phyloP scores from a whole-genome alignment of 2,329 filamentous ascomycete species.

The Exophiala xenobiotica region DNA sequence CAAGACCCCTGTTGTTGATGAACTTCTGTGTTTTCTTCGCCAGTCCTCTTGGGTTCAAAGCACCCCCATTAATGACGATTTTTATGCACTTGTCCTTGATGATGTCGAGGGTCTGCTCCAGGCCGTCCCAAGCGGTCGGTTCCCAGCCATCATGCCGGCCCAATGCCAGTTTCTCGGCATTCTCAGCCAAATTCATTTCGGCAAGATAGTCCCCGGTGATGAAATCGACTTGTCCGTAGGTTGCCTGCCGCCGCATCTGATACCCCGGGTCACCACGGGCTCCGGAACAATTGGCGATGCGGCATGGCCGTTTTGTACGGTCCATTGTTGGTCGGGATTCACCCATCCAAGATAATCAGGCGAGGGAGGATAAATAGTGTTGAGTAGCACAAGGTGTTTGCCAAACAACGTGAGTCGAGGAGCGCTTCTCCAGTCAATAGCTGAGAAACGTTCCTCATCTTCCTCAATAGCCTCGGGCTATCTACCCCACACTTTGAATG shows the following conservation, averaged over 20 bases:
- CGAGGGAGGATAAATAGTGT: no score
- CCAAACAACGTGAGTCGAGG: no score
- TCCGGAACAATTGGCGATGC: conserved; percentile 39
- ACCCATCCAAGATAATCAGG: no score
- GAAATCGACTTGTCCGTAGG: conserved; percentile 46
- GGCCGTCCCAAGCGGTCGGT: conserved; percentile 50
- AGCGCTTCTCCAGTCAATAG: no score
- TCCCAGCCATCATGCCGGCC: conserved; percentile 47
- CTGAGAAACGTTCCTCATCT: no score
- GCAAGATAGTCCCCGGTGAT: conserved; percentile 57
- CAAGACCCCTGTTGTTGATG: conserved; percentile 36
- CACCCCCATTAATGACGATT: conserved; percentile 58
- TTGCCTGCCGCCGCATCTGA: conserved; percentile 41
- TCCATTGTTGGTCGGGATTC: no score
- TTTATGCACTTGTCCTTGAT: conserved; percentile 53
- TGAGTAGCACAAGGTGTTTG: no score
- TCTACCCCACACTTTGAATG: no score
- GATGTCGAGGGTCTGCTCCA: conserved; percentile 47
- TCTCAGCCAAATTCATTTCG: conserved; percentile 48
- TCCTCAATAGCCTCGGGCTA: no score
- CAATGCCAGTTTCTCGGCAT: conserved; percentile 42
- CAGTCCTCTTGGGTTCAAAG: conserved; percentile 54
- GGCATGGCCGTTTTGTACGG: conserved; percentile 35
- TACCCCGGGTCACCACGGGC: conserved; percentile 37
- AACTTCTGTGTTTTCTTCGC: conserved; percentile 43